Evolutionary conservation across 1,284 basidiomycete genomes (phyloP), one percentile per base, ranked within the genome.

Genomic region (Phlebopus sp.): DNA sequence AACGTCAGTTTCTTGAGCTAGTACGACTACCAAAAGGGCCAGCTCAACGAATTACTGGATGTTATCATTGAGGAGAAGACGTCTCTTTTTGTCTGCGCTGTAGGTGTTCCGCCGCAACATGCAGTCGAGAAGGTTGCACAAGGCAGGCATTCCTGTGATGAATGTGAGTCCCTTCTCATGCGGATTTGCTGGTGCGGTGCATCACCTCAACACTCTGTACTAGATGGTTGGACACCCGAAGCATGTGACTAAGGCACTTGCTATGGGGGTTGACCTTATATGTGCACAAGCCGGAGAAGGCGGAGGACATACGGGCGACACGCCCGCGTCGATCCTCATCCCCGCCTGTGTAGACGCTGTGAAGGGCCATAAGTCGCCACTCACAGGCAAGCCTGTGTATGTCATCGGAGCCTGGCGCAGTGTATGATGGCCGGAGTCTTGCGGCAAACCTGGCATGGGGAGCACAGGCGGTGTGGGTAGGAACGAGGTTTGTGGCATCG

Each of bases 201-300:
- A 17, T 41, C 18, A 42, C 18, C 21, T 11, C 32, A 8, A 1
- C 3, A 8, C 36, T 41, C n/a, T 29, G 1, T 51, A 23, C 21
- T 23, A 82, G 78, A 95, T 95, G 90, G 85, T 96, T 55, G 92
- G 91, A 14, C 86, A 90, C 65, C 89, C 89, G 5, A 93, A 90
- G 66, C 92, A 94, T 66, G 89, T 90, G 38, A 56, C 71, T 44
- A 91, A 92, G 66, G 91, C 91, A 7, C 75, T 93, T 34, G 85
- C 77, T 7, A 84, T 74, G 27, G 92, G 92, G 40, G 85, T 87
- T 31, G 92, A 95, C 62, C 73, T 95, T 54, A 92, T 95, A 63
- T 93, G 90, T 59, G 90, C 90, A 1, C 92, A 95, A 65, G 90
- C 84, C 2, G 87, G 88, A 32, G 90, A 93, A 68, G 92, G 88